Evolutionary conservation across 371 early-diverging fungal species (phyloP), one percentile per base, ranked within the genome.

Genomic region (Haplosporangium sp.): DNA sequence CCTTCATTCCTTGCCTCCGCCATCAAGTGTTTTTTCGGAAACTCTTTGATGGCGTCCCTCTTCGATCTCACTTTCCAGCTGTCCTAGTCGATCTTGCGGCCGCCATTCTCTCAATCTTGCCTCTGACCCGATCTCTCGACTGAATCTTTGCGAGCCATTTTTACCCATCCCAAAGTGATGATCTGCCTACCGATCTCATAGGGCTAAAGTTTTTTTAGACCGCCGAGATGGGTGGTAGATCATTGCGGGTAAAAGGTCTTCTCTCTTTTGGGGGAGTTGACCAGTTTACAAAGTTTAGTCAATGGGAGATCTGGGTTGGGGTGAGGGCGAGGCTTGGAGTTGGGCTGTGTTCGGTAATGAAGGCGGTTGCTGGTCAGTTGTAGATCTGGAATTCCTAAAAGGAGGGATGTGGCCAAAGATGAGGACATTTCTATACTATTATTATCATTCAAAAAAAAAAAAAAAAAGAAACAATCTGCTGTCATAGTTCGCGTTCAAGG

Each of bases 321-420:
- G 12, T 20, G 45, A 62, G 46, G 57, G 55, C 38, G 51, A 48
- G 20, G 53, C 52, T 50, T 51, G 64, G 47, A 50, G 6, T 38
- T 51, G 50, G 41, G 64, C 42, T 64, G 71, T 69, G 64, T 71
- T 71, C 71, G 71, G 64, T 62, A 54, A 71, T 64, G 71, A 71
- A 29, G 71, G 53, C 64, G 53, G 54, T 55, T 64, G 71, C 65
- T 54, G 47, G 37, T 7, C 21, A 50, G 56, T 37, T 18, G 55
- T 56, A 59, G 64, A 67, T 71, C 70, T 69, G 58, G 72, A 77
- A 71, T 71, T 76, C 62, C 59, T 69, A 76, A 53, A 67, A 77
- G 79, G 68, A 77, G 52, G 79, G 72, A 65, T 68, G 65, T 67
- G 73, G 79, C 73, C 58, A 72, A 67, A 64, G 73, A 77, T 77